Conservation (phyloP, 331 rosid genomes). For the Saraca asoca region DNA sequence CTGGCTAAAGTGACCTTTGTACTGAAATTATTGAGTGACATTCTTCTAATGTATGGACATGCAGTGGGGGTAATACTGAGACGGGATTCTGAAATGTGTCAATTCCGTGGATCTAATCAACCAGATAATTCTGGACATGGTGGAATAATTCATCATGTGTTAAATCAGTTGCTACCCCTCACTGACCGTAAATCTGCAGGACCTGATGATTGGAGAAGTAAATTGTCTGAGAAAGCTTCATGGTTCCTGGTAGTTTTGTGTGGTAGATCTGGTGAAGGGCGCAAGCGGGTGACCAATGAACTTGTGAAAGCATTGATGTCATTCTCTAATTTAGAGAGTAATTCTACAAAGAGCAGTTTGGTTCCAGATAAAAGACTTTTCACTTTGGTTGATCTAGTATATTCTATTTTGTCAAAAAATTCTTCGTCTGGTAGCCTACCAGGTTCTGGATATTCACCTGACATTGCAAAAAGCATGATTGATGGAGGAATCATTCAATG, state of each 20-base stretch:
- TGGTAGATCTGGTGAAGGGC: slow-evolving; percentile 97
- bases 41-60: slow-evolving; percentile 92
- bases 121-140: slow-evolving; percentile 58
- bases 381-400: slow-evolving; percentile 78
- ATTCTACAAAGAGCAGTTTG: slow-evolving; percentile 57
- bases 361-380: slow-evolving; percentile 90
- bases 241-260: slow-evolving; percentile 88
- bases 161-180: slow-evolving; percentile 76
- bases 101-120: slow-evolving; percentile 74
- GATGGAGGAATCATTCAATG: slow-evolving; percentile 93
- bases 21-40: slow-evolving; percentile 89
- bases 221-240: slow-evolving; percentile 92
- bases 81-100: slow-evolving; percentile 89
- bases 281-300: slow-evolving; percentile 83
- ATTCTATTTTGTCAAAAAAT: slow-evolving; percentile 88
- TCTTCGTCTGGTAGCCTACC: slow-evolving; percentile 87
- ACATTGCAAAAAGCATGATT: slow-evolving; percentile 95
- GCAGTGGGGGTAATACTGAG: slow-evolving; percentile 89
- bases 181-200: slow-evolving; percentile 90
- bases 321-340: slow-evolving; percentile 63
- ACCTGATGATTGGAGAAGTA: slow-evolving; percentile 95
- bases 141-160: slow-evolving; percentile 78
- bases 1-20: slow-evolving; percentile 93
- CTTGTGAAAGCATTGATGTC: slow-evolving; percentile 74
- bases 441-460: slow-evolving; percentile 95